Base-by-base conservation (phyloP, 768 basidiomycete genomes). In the Boletus sensibilis region DNA sequence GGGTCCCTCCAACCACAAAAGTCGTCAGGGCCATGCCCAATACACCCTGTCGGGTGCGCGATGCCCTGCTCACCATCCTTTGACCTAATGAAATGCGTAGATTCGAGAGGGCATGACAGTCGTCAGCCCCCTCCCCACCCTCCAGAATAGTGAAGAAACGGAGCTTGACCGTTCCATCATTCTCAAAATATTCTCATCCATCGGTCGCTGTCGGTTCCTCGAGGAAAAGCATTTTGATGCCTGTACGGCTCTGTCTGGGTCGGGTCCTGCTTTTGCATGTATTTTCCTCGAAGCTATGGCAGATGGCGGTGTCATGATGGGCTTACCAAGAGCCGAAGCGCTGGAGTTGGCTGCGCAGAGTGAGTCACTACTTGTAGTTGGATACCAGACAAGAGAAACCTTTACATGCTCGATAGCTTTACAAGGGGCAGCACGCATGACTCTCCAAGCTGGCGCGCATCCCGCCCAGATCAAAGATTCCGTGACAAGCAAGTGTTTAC, bases 281-380 rank as follows among this genome's bases (percentile, higher is more conserved):
- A 86, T 98, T 47, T 93, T 98, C 65, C 79, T 99, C 60, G 97
- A 99, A 72, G 96, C 97, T 0, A 97, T 99, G 94, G 89, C 94
- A 1, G 97, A 98, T 71, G 97, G 97, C 27, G 97, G 94, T 42
- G 97, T 98, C 44, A 98, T 99, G 96, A 98, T 98, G 97, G 97
- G 97, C 31, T 75, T 99, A 50, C 97, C 97, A 4, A 79, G 97
- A 58, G 83, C 86, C 2, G 97, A 98, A 72, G 94, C 97, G 5
- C 74, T 98, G 41, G 97, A 99, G 70, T 76, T 99, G 50, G 96
- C 97, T 47, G 86, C 96, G 43, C 97, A 99, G 75, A 94, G 96
- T 97, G 68, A 65, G 85, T 74, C 16, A 21, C 20, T 34, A 14
- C 31, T 42, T 29, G 11, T 35, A 33, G 2, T 51, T 29, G 47